These are phyloP conservation scores for Tothia fuscella DNA, from an alignment of 2,329 filamentous ascomycete species.

Conservation along the genomic window DNA sequence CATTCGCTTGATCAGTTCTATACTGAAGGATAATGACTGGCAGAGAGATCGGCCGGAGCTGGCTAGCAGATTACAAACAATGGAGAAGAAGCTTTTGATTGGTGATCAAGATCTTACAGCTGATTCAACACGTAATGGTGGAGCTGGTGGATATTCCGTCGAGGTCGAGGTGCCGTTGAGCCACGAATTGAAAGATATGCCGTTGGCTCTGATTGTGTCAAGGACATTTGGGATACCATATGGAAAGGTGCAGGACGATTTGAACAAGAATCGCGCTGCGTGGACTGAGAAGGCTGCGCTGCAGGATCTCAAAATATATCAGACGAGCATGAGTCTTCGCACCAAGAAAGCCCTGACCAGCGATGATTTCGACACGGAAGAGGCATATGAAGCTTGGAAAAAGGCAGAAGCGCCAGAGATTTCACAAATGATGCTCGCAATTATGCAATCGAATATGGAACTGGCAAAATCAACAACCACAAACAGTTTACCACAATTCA, in stretches of 20 bases:
- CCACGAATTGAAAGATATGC: slow-evolving; percentile 96
- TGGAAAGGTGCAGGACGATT: slow-evolving; percentile 72
- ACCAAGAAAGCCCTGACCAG: slow-evolving; percentile 63
- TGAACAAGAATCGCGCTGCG: slow-evolving; percentile 63
- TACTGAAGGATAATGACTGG: slow-evolving; percentile 74
- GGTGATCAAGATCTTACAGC: slow-evolving; percentile 83
- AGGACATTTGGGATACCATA: slow-evolving; percentile 73
- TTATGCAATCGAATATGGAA: slow-evolving; percentile 75
- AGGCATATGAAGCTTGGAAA: slow-evolving; percentile 82
- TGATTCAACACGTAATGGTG: slow-evolving; percentile 43
- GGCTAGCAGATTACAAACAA: slow-evolving; percentile 59
- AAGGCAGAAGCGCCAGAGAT: slow-evolving; percentile 77
- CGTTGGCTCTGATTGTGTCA: slow-evolving; percentile 75
- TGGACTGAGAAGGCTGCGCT: slow-evolving; percentile 93
- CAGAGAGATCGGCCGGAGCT: slow-evolving; percentile 77
- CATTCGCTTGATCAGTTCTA: slow-evolving; percentile 69
- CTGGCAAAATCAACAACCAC: slow-evolving; percentile 64
- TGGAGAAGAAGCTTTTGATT: slow-evolving; percentile 87
- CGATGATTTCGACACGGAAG: slow-evolving; percentile 82
- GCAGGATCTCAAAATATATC: slow-evolving; percentile 85
- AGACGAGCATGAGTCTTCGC: slow-evolving; percentile 73
- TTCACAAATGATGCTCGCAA: slow-evolving; percentile 85
- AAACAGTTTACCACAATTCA: slow-evolving; percentile 45
- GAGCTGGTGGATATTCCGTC: slow-evolving; percentile 51
- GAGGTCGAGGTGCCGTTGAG: slow-evolving; percentile 75